Evolutionary conservation across 202 grass and related monocot genomes (phyloP).

Genomic region (Thinopyrum obtusiflorum): DNA sequence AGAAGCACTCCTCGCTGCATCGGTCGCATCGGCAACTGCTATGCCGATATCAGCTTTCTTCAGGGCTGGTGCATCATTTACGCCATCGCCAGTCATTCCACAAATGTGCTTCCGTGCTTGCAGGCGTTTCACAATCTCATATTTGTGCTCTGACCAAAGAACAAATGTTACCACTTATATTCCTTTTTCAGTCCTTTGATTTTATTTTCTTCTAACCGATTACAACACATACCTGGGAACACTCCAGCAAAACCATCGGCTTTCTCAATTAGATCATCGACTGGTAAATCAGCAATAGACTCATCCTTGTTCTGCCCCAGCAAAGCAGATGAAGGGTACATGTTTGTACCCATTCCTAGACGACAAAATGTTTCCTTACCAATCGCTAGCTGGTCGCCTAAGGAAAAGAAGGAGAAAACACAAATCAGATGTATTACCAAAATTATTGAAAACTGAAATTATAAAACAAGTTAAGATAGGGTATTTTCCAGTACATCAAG

Average conservation of each 20-base stretch:
- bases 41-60: constrained; percentile 98
- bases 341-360: constrained; percentile 92
- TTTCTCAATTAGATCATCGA: too few species aligned
- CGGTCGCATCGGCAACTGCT: constrained; percentile 89
- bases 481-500: not conserved
- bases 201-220: too few species aligned
- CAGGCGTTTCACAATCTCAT: constrained; percentile 92
- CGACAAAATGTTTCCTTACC: constrained; percentile 77
- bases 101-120: constrained; percentile 97
- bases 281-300: constrained; percentile 13
- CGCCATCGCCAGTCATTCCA: constrained; percentile 96
- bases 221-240: too few species aligned
- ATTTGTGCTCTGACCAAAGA: constrained; percentile 77
- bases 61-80: constrained; percentile 88
- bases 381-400: constrained; percentile 75
- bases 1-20: constrained; percentile 83
- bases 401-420: not conserved
- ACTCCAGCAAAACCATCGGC: too few species aligned
- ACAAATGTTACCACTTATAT: not conserved
- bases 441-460: too few species aligned
- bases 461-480: not conserved
- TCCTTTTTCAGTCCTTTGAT: not conserved
- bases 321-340: constrained; percentile 91
- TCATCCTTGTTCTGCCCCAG: constrained; percentile 72
- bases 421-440: too few species aligned